Percentiles rank a stretch among this genome's conserved stretches.
phyloP scores from a whole-genome alignment of 208 protist species.

The Wallacemonas sp. region DNA sequence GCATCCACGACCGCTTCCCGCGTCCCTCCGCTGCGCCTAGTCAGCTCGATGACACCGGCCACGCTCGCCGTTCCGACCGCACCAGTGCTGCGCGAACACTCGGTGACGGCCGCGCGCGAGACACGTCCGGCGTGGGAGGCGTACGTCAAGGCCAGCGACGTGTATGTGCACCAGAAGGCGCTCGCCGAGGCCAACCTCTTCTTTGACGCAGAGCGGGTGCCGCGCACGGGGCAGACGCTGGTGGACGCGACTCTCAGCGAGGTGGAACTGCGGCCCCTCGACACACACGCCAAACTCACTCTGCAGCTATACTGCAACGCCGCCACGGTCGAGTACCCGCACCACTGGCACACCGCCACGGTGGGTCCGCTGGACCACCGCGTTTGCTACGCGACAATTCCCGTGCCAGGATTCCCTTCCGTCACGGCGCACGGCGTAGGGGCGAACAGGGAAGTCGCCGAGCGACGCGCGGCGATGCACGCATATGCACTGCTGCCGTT shows the following conservation, averaged over 20 bases:
- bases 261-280: slow-evolving; percentile 34
- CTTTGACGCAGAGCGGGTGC: slow-evolving; percentile 56
- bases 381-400: slow-evolving; percentile 49
- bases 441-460: slow-evolving; percentile 41
- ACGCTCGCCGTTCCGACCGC: neutral
- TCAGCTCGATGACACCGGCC: neutral
- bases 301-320: slow-evolving; percentile 51
- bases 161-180: slow-evolving; percentile 49
- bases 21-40: neutral
- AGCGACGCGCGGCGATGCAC: slow-evolving; percentile 79
- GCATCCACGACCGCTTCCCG: neutral
- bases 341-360: slow-evolving; percentile 34
- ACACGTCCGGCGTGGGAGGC: slow-evolving; percentile 42
- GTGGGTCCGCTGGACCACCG: slow-evolving; percentile 53
- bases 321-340: slow-evolving; percentile 18
- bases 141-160: slow-evolving; percentile 61
- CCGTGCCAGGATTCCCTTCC: slow-evolving; percentile 65
- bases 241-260: slow-evolving; percentile 65
- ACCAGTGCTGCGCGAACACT: neutral
- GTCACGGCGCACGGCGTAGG: slow-evolving; percentile 64
- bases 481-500: slow-evolving; percentile 61
- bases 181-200: slow-evolving; percentile 46
- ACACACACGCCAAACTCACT: slow-evolving; percentile 31
- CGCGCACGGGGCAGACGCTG: slow-evolving; percentile 59
- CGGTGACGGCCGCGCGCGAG: too few species aligned